Evolutionary conservation across 1,284 basidiomycete species (phyloP).

Genomic region (Phylloboletellus chloephorus): DNA sequence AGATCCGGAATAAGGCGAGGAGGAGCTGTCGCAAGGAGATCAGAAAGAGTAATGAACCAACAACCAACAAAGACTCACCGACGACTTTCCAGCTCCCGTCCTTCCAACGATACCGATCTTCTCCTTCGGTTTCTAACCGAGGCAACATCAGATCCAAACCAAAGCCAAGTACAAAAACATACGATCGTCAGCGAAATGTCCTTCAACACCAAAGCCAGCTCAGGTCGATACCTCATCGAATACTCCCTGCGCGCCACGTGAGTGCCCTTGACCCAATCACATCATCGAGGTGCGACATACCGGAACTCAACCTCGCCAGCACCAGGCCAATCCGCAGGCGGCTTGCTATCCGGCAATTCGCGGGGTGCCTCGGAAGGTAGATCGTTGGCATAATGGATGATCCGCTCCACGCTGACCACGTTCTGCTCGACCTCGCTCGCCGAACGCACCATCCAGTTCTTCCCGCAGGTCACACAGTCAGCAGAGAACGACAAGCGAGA

Average conservation of each 20-base stretch:
- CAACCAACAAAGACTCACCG: slow-evolving; percentile 41
- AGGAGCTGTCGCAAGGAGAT: slow-evolving; percentile 40
- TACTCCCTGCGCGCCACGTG: slow-evolving; percentile 48
- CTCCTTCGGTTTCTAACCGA: slow-evolving; percentile 59
- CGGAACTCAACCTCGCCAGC: slow-evolving; percentile 74
- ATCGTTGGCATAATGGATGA: slow-evolving; percentile 65
- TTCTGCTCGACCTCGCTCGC: slow-evolving; percentile 93
- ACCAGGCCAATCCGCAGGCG: slow-evolving; percentile 67
- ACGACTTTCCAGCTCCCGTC: slow-evolving; percentile 92
- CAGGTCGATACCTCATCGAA: slow-evolving; percentile 79
- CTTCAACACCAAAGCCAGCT: slow-evolving; percentile 73
- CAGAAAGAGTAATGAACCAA: neutral
- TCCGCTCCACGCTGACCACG: slow-evolving; percentile 83
- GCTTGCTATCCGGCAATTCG: slow-evolving; percentile 62
- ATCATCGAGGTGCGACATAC: slow-evolving; percentile 31
- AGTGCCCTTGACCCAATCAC: neutral
- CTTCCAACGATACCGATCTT: slow-evolving; percentile 85
- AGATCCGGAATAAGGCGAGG: slow-evolving; percentile 71
- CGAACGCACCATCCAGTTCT: slow-evolving; percentile 89
- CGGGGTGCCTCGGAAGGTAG: slow-evolving; percentile 74
- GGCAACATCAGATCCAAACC: slow-evolving; percentile 2
- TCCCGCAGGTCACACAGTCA: slow-evolving; percentile 6
- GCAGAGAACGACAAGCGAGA: neutral
- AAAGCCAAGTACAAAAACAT: slow-evolving; percentile 17
- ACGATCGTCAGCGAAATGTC: slow-evolving; percentile 68